phyloP scores from a whole-genome alignment of 305 asterid genomes.

The Fraxinus greggii region DNA sequence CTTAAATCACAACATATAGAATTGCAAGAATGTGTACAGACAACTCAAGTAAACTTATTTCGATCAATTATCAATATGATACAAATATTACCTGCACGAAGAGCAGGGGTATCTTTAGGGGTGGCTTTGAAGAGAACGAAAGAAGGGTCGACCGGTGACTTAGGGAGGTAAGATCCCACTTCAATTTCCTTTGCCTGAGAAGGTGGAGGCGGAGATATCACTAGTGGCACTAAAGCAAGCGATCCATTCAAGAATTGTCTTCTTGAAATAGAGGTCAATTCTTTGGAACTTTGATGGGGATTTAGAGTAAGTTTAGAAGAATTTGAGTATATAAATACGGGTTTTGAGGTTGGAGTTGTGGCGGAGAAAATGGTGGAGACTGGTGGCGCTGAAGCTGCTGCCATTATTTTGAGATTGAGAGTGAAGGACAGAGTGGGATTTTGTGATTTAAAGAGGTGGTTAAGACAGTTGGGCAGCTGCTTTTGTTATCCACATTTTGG shows the following conservation, averaged over 20 bases:
- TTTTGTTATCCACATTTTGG: slow-evolving; percentile 45
- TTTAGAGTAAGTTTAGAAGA: slow-evolving; percentile 28
- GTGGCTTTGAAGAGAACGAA: slow-evolving; percentile 88
- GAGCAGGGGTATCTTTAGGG: slow-evolving; percentile 89
- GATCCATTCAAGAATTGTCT: slow-evolving; percentile 64
- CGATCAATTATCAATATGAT: background rate
- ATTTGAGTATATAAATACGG: slow-evolving; percentile 15
- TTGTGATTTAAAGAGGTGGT: background rate
- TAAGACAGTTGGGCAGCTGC: slow-evolving; percentile 26
- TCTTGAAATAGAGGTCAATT: slow-evolving; percentile 39
- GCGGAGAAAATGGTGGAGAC: slow-evolving; percentile 32
- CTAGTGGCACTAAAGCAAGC: slow-evolving; percentile 47
- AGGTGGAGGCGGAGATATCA: slow-evolving; percentile 40
- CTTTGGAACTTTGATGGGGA: slow-evolving; percentile 25
- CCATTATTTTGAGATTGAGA: slow-evolving; percentile 31
- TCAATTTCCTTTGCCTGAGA: slow-evolving; percentile 71
- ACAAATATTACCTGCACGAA: slow-evolving; percentile 77
- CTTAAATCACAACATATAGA: background rate
- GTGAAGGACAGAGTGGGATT: slow-evolving; percentile 11
- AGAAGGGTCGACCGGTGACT: slow-evolving; percentile 60
- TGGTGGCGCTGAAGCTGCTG: slow-evolving; percentile 36
- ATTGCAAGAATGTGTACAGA: background rate
- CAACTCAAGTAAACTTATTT: background rate
- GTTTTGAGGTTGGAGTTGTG: slow-evolving; percentile 29
- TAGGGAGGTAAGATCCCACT: slow-evolving; percentile 81